Evolutionary conservation across 345 rosid species (phyloP).

Genomic region (Acer negundo): DNA sequence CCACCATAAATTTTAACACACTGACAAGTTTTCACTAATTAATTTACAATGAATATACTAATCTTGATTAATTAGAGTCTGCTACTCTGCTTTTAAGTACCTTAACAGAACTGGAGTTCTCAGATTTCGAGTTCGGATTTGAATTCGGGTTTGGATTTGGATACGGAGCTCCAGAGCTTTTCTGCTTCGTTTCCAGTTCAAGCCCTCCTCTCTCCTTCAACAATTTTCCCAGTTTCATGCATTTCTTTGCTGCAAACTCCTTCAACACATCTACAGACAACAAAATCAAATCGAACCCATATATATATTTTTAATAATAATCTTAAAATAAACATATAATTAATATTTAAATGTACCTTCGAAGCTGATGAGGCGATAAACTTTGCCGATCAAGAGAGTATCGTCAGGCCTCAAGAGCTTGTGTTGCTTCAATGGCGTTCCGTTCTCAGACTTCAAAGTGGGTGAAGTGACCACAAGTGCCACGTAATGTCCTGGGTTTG

Average conservation of each 20-base stretch:
- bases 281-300: background rate
- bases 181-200: slow-evolving; percentile 35
- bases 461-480: slow-evolving; percentile 67
- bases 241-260: slow-evolving; percentile 71
- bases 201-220: slow-evolving; percentile 55
- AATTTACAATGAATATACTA: background rate
- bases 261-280: slow-evolving; percentile 60
- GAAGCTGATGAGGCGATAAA: slow-evolving; percentile 78
- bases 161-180: slow-evolving; percentile 19
- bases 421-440: slow-evolving; percentile 64
- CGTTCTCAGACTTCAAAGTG: slow-evolving; percentile 39
- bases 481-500: slow-evolving; percentile 84
- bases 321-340: background rate
- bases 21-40: background rate
- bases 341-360: slow-evolving; percentile 43
- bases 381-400: slow-evolving; percentile 68
- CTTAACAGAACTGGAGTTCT: slow-evolving; percentile 23
- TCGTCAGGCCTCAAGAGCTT: slow-evolving; percentile 82
- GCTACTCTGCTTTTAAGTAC: slow-evolving; percentile 6
- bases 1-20: background rate
- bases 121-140: slow-evolving; percentile 26
- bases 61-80: background rate
- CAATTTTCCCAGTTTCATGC: slow-evolving; percentile 71
- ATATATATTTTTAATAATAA: background rate
- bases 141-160: slow-evolving; percentile 19